These are phyloP conservation scores for Tetraselmis chui DNA, from an alignment of 139 green algal genomes.

Conservation along the genomic window DNA sequence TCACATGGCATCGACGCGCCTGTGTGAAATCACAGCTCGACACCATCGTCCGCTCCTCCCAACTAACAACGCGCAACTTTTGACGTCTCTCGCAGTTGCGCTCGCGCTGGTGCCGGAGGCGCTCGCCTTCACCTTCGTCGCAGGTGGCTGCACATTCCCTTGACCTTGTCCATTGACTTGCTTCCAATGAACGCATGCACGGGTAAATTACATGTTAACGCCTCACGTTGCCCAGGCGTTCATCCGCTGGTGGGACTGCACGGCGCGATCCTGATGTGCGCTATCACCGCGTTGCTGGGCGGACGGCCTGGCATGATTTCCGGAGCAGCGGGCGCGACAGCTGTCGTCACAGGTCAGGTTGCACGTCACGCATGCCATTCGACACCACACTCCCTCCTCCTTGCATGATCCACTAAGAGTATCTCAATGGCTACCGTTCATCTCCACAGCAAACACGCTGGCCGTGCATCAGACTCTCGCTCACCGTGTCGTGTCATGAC, in stretches of 20 bases:
- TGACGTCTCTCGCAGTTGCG: slow-evolving; percentile 16
- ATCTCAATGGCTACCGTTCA: too few relatives aligned
- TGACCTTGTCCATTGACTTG: background rate
- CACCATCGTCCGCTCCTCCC: background rate
- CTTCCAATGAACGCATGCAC: too few relatives aligned
- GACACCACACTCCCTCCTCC: background rate
- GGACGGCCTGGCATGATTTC: slow-evolving; percentile 22
- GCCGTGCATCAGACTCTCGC: too few relatives aligned
- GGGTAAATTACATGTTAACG: too few relatives aligned
- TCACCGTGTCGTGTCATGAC: too few relatives aligned
- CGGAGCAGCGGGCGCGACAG: slow-evolving; percentile 27
- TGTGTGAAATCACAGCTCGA: background rate
- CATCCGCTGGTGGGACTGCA: slow-evolving; percentile 24
- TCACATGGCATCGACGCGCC: background rate
- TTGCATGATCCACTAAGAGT: too few relatives aligned
- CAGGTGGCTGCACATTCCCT: background rate
- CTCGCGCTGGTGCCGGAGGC: slow-evolving; percentile 27
- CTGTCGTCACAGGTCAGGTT: background rate
- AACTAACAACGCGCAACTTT: background rate
- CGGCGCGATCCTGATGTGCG: slow-evolving; percentile 22
- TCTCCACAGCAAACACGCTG: too few relatives aligned
- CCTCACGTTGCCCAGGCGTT: too few relatives aligned
- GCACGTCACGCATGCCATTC: too few relatives aligned
- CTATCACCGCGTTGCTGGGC: slow-evolving; percentile 8
- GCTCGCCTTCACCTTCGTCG: slow-evolving; percentile 31